phyloP scores from a whole-genome alignment of 2,329 filamentous ascomycete species.

The Aspergillus thermomutatus region DNA sequence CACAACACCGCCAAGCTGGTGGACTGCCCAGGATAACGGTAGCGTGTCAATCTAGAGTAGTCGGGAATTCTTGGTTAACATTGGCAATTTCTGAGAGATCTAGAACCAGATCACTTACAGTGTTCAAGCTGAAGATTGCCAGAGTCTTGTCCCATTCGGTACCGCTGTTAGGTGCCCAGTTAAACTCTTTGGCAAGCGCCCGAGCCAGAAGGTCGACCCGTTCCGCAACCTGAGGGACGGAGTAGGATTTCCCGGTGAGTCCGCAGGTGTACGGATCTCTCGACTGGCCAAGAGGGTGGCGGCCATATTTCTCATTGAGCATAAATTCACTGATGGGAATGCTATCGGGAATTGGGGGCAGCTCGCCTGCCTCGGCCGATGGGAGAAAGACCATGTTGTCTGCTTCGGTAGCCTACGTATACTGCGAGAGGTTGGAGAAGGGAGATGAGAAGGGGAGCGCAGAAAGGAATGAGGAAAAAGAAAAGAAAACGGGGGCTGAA shows the following conservation, averaged over 20 bases:
- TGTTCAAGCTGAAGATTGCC: slow-evolving; percentile 75
- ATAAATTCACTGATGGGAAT: slow-evolving; percentile 76
- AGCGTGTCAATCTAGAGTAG: slow-evolving; percentile 65
- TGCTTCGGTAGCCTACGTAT: not conserved
- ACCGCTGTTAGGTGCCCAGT: slow-evolving; percentile 66
- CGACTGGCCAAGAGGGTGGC: slow-evolving; percentile 60
- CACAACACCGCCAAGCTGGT: slow-evolving; percentile 69
- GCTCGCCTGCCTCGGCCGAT: slow-evolving; percentile 35
- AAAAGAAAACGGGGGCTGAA: not conserved
- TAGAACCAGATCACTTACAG: slow-evolving; percentile 48
- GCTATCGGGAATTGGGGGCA: slow-evolving; percentile 64
- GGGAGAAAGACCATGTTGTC: slow-evolving; percentile 46
- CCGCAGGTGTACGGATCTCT: slow-evolving; percentile 74
- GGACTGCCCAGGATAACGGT: slow-evolving; percentile 68
- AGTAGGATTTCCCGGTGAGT: slow-evolving; percentile 65
- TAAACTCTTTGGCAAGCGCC: slow-evolving; percentile 66
- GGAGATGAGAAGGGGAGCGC: not conserved
- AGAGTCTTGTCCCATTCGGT: slow-evolving; percentile 80
- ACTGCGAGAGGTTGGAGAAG: not conserved
- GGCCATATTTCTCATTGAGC: slow-evolving; percentile 67
- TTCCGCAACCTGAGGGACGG: slow-evolving; percentile 59
- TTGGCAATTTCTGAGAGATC: not conserved
- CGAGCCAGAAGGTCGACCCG: slow-evolving; percentile 66
- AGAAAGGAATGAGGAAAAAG: not conserved
- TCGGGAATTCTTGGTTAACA: not conserved